Conservation (phyloP, 768 basidiomycete species). For the Pulveroboletus sp. region DNA sequence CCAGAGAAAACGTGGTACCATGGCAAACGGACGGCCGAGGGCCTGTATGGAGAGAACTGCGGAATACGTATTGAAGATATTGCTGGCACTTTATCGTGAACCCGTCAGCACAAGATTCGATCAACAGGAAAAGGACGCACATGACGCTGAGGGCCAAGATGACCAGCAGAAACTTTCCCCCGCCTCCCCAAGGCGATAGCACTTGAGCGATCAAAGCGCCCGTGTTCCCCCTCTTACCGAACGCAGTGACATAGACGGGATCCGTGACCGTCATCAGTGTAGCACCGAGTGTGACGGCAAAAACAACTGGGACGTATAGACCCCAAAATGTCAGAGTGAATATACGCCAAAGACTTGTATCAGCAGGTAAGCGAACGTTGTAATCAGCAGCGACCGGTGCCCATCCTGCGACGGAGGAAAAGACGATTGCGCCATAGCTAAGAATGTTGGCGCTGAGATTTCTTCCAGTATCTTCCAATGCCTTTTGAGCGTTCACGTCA, state of each 20-base stretch:
- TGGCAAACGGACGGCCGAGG: constrained; percentile 40
- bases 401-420: constrained; percentile 47
- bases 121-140: constrained; percentile 21
- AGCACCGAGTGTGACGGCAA: constrained; percentile 35
- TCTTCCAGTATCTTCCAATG: constrained; percentile 40
- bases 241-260: constrained; percentile 37
- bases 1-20: constrained; percentile 44
- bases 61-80: constrained; percentile 44
- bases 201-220: constrained; percentile 43
- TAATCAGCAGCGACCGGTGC: constrained; percentile 52
- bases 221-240: constrained; percentile 35
- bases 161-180: constrained; percentile 39
- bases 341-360: constrained; percentile 39
- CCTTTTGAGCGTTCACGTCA: constrained; percentile 39
- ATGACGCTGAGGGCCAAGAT: constrained; percentile 41
- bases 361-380: constrained; percentile 44
- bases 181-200: constrained; percentile 40
- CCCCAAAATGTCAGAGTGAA: constrained; percentile 50
- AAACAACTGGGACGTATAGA: constrained; percentile 43
- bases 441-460: constrained; percentile 45
- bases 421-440: constrained; percentile 49
- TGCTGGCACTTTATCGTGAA: constrained; percentile 27
- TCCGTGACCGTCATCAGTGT: constrained; percentile 40
- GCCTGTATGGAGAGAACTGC: constrained; percentile 44
- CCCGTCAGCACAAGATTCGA: background rate